Evolutionary conservation across 108 stramenopile species (phyloP), one percentile per base, ranked within the genome.

Genomic region (Nitzschia putrida): DNA sequence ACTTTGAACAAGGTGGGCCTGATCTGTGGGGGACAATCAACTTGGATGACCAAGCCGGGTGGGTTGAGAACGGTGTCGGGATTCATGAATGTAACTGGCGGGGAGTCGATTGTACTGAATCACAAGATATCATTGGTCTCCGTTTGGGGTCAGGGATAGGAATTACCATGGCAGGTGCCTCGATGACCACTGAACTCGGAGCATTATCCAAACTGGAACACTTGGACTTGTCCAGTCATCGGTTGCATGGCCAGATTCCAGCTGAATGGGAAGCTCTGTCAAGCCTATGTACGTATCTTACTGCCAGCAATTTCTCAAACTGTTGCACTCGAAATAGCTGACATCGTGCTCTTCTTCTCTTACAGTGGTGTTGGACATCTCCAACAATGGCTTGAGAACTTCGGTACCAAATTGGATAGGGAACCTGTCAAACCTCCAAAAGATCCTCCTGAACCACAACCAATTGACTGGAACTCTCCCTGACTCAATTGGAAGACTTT

Each of bases 41-140:
- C 56, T 57, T 40, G 1, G 73, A 74, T 21, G 22, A 38, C 43
- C 21, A 41, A 4, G 57, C 66, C 13, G 74, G 74, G 9, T 76
- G 67, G 74, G 64, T 76, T 13, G 22, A 41, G 6, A 23, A 45
- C 40, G 67, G 67, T 0, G 49, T 44, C 10, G 74, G 68, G 5
- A 44, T 76, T 22, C 74, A 76, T 24, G 74, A 76, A 41, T 76
- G 74, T 41, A 44, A 76, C 43, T 74, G 73, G 73, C 52, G 53
- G 41, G 73, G 73, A 18, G 54, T 74, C 5, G 73, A 74, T 57
- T 74, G 73, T 34, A 56, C 60, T 0, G 26, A 60, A 3, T 18
- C 12, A 16, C 61, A 12, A 23, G 45, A 42, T 41, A 50, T 74
- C 3, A 49, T 56, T 25, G 73, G 73, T 10, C 50, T 74, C 2